phyloP scores from a whole-genome alignment of 306 rosid species.

The Trifolium pratense region DNA sequence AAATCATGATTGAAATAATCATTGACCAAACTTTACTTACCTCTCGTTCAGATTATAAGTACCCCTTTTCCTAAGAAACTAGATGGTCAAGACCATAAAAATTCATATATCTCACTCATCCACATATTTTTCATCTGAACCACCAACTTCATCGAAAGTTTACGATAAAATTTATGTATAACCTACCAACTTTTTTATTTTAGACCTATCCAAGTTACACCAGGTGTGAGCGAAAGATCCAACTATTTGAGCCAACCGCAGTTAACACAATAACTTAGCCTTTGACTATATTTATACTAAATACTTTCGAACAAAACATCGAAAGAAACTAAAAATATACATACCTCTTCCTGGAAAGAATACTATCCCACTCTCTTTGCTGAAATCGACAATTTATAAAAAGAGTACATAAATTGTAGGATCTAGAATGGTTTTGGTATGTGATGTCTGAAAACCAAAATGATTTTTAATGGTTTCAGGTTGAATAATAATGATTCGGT shows the following conservation, averaged over 20 bases:
- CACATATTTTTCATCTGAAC: not conserved
- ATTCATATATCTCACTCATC: not conserved
- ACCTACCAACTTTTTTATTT: not conserved
- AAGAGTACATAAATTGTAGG: too few relatives aligned
- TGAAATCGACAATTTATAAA: conserved; percentile 65
- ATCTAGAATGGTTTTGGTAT: too few relatives aligned
- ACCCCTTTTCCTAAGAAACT: too few relatives aligned
- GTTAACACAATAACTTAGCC: not conserved
- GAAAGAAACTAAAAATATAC: too few relatives aligned
- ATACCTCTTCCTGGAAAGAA: conserved; percentile 73
- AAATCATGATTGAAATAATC: too few relatives aligned
- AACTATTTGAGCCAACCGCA: not conserved
- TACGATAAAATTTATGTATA: too few relatives aligned
- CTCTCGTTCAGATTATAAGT: too few relatives aligned
- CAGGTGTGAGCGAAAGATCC: not conserved
- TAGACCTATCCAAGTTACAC: not conserved
- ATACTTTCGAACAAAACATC: not conserved
- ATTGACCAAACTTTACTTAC: too few relatives aligned
- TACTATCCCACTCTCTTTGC: conserved; percentile 52
- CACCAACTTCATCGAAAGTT: not conserved
- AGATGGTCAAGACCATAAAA: too few relatives aligned
- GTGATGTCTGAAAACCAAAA: too few relatives aligned
- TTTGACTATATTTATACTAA: not conserved
- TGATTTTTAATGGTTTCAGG: too few relatives aligned
- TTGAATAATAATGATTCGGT: too few relatives aligned